Base-by-base conservation (phyloP, 345 rosid genomes). In the Clarkia xantiana region DNA sequence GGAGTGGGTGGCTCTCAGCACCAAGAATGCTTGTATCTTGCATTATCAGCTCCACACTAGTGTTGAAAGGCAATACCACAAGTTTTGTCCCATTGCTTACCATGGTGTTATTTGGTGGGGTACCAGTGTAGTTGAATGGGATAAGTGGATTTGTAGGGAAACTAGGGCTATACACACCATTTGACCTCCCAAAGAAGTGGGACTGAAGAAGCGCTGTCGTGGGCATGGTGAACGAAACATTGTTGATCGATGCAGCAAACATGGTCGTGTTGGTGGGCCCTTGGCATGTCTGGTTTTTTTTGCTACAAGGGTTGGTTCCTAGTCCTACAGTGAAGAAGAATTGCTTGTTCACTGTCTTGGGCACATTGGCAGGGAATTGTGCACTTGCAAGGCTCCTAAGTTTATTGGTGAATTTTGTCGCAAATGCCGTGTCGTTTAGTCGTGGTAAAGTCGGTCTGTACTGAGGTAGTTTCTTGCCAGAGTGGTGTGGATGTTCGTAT, bases 21-120 rank as follows among this genome's bases (percentile, higher is more conserved):
- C 83, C 78, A 12, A 82, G 79, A 50, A 76, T 79, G 73, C 78
- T 71, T 14, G 82, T 76, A 55, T 69, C 82, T 56, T 76, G 80
- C 77, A 76, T 16, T 38, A 76, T 67, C 9, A 74, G 57, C 76
- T 79, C 80, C n/a, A 76, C 80, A n/a, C 64, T 71, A 1, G 73
- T 61, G 68, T 76, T 74, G 44, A 44, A 79, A 42, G 67, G 80
- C 47, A 79, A 64, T 52, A 69, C 76, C 63, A 69, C 68, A 43
- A 71, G 29, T 68, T 69, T 76, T 52, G 82, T 79, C 17, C 79
- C 79, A 6, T 59, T 71, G 59, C 71, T 71, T 34, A 73, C 80
- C 69, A 62, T 73, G 1, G 80, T 76, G 11, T 73, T 67, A 47
- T 76, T 76, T 8, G 75, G 75, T 16, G 73, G 69, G 14, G 29